Evolutionary conservation across 495 filamentous ascomycete genomes (phyloP).

Genomic region (Penicillium verhagenii): DNA sequence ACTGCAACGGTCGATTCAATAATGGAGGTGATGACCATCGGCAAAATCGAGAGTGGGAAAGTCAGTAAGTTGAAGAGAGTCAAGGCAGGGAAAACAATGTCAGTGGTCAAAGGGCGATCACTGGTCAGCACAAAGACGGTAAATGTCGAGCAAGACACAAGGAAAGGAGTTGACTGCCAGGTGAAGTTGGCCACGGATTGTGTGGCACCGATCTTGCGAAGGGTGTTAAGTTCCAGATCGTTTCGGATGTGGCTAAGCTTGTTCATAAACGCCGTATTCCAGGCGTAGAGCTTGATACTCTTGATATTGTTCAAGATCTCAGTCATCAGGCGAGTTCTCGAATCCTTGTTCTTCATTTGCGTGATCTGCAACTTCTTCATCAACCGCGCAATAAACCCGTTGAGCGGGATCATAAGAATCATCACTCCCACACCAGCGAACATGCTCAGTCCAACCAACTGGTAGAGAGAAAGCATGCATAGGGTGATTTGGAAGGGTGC

Average conservation of each 20-base stretch:
- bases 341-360: slow-evolving; percentile 99
- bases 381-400: slow-evolving; percentile 85
- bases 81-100: slow-evolving; percentile 93
- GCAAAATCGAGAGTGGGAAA: slow-evolving; percentile 90
- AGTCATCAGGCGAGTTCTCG: slow-evolving; percentile 87
- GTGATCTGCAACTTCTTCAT: slow-evolving; percentile 94
- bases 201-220: slow-evolving; percentile 91
- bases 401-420: slow-evolving; percentile 96
- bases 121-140: slow-evolving; percentile 86
- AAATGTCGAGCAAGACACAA: slow-evolving; percentile 97
- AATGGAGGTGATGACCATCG: slow-evolving; percentile 96
- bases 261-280: slow-evolving; percentile 95
- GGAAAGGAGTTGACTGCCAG: slow-evolving; percentile 98
- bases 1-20: slow-evolving; percentile 96
- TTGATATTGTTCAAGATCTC: slow-evolving; percentile 99
- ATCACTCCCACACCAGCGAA: slow-evolving; percentile 95
- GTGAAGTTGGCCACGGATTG: slow-evolving; percentile 96
- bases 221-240: slow-evolving; percentile 90
- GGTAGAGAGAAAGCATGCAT: slow-evolving; percentile 94
- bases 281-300: slow-evolving; percentile 98
- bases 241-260: slow-evolving; percentile 94
- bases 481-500: slow-evolving; percentile 95
- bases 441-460: slow-evolving; percentile 90
- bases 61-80: slow-evolving; percentile 91
- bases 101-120: slow-evolving; percentile 78